phyloP scores from a whole-genome alignment of 2,329 filamentous ascomycete species.

The Amphichorda felina region DNA sequence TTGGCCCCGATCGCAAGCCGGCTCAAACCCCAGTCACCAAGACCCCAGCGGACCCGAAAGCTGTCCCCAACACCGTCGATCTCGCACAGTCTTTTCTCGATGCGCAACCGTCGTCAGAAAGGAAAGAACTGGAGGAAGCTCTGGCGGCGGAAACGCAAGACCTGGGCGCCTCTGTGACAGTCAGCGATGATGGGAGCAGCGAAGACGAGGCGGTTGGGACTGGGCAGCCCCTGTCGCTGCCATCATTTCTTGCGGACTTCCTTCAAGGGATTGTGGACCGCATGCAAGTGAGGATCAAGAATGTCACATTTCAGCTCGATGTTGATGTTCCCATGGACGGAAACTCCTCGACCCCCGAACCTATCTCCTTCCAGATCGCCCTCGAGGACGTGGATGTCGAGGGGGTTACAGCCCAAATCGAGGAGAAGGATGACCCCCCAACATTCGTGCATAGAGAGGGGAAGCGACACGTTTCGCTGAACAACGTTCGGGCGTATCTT shows the following conservation, averaged over 20 bases:
- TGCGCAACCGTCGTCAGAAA: constrained; percentile 54
- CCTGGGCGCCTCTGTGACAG: constrained; percentile 45
- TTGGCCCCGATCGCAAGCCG: constrained; percentile 17
- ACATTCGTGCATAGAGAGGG: constrained; percentile 41
- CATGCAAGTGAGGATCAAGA: constrained; percentile 52
- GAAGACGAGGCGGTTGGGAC: constrained; percentile 54
- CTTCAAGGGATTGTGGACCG: constrained; percentile 65
- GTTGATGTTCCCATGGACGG: constrained; percentile 41
- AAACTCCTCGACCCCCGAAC: constrained; percentile 32
- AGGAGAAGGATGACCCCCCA: constrained; percentile 17
- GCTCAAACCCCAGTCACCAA: constrained; percentile 29
- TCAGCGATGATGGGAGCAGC: constrained; percentile 50
- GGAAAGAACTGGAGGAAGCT: constrained; percentile 55
- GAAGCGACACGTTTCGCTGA: constrained; percentile 53
- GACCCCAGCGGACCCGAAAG: constrained; percentile 12
- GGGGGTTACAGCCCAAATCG: constrained; percentile 40
- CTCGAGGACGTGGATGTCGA: constrained; percentile 56
- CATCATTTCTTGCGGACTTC: constrained; percentile 58
- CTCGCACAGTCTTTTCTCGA: constrained; percentile 71
- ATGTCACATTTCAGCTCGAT: constrained; percentile 56
- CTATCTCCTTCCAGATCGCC: constrained; percentile 52
- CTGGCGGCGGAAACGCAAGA: constrained; percentile 51
- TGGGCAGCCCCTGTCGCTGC: constrained; percentile 57
- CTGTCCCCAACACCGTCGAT: constrained; percentile 58
- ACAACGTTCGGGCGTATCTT: constrained; percentile 50